Percentiles rank a stretch among this genome's conserved stretches.
phyloP scores from a whole-genome alignment of 306 rosid genomes.

The Mimosa bimucronata region DNA sequence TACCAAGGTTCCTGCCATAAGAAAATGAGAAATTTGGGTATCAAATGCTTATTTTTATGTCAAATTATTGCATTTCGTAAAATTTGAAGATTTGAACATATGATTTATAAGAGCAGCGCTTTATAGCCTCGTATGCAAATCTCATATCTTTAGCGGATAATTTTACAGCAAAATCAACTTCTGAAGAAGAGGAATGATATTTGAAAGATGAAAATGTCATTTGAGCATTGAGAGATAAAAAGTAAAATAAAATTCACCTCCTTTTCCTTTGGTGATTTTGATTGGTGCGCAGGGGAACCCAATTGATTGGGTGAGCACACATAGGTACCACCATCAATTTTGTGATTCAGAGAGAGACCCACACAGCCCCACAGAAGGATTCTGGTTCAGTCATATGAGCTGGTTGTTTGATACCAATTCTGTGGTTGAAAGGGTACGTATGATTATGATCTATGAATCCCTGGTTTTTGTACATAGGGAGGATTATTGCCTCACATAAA shows the following conservation, averaged over 20 bases:
- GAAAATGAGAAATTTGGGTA: not conserved
- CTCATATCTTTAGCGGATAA: not conserved
- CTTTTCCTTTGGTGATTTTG: not conserved
- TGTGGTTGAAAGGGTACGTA: slow-evolving; percentile 63
- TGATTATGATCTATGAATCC: not conserved
- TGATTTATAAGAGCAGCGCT: not conserved
- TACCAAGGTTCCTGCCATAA: not conserved
- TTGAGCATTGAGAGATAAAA: not conserved
- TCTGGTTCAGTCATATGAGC: slow-evolving; percentile 91
- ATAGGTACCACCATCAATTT: slow-evolving; percentile 90
- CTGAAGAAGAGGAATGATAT: not conserved
- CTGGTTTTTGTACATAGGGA: not conserved
- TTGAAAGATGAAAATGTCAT: not conserved
- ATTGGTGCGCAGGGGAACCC: slow-evolving; percentile 72
- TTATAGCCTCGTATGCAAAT: not conserved
- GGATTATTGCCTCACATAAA: too few relatives aligned
- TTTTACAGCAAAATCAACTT: not conserved
- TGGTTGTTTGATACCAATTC: slow-evolving; percentile 82
- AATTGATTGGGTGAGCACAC: slow-evolving; percentile 92
- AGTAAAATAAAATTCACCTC: not conserved
- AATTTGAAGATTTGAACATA: not conserved
- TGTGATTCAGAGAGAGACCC: slow-evolving; percentile 93
- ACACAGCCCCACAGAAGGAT: slow-evolving; percentile 90
- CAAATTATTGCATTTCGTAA: not conserved
- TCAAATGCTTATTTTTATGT: not conserved